These are phyloP conservation scores for Aspergillus sclerotioniger DNA, from an alignment of 495 filamentous ascomycete species.

Conservation along the genomic window DNA sequence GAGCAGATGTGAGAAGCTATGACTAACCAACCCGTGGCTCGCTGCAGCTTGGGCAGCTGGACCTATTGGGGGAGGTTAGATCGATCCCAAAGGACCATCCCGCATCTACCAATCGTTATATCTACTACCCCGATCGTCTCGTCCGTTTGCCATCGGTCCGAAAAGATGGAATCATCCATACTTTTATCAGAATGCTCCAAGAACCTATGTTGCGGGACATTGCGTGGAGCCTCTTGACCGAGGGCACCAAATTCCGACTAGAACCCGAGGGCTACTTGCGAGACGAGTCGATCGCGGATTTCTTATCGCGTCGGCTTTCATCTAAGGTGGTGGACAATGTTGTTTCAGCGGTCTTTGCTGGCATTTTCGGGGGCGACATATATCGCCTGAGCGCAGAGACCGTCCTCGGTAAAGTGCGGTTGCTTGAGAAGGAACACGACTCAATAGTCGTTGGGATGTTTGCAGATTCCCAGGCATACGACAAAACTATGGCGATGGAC, in stretches of 20 bases:
- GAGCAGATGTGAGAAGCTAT: neutral
- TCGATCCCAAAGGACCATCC: slow-evolving; percentile 47
- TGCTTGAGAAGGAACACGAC: slow-evolving; percentile 40
- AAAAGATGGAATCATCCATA: slow-evolving; percentile 20
- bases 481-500: slow-evolving; percentile 24
- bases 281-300: slow-evolving; percentile 75
- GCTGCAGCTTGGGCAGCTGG: slow-evolving; percentile 60
- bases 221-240: slow-evolving; percentile 37
- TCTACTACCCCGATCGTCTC: slow-evolving; percentile 91
- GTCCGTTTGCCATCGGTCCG: slow-evolving; percentile 61
- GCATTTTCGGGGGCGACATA: slow-evolving; percentile 92
- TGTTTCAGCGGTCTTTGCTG: slow-evolving; percentile 76
- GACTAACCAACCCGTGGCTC: neutral
- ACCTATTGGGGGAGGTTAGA: slow-evolving; percentile 62
- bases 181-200: slow-evolving; percentile 34
- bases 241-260: slow-evolving; percentile 31
- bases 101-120: slow-evolving; percentile 64
- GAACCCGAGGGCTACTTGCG: neutral
- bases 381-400: slow-evolving; percentile 70
- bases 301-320: slow-evolving; percentile 57
- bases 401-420: slow-evolving; percentile 53
- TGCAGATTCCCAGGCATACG: slow-evolving; percentile 11
- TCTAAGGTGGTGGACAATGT: slow-evolving; percentile 67
- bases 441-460: slow-evolving; percentile 25
- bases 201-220: slow-evolving; percentile 66